These are phyloP conservation scores for Schizosaccharomyces cryophilus DNA, from an alignment of 805 yeast species.

Conservation along the genomic window DNA sequence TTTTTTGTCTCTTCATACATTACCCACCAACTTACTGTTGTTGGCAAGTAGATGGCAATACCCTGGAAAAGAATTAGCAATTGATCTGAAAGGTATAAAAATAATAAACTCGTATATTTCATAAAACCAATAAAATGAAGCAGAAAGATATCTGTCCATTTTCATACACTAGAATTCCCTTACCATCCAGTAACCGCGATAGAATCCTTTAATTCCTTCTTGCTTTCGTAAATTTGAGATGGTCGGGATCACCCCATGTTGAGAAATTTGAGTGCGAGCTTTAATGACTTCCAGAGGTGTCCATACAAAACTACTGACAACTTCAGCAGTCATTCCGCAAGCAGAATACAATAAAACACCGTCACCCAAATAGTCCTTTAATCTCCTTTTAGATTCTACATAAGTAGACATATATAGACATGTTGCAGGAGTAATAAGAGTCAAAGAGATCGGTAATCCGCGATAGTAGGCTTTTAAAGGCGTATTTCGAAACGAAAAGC, in stretches of 20 bases:
- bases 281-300: constrained; percentile 24
- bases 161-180: not conserved
- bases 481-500: not conserved
- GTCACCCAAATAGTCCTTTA: constrained; percentile 17
- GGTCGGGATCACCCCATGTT: constrained; percentile 8
- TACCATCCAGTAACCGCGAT: constrained; percentile 37
- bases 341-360: constrained; percentile 14
- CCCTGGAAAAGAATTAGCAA: constrained; percentile 8
- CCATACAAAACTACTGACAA: constrained; percentile 17
- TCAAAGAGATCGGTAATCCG: constrained; percentile 18
- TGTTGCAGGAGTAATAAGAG: constrained; percentile 20
- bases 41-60: constrained; percentile 18
- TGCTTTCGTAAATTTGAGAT: constrained; percentile 20
- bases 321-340: constrained; percentile 19
- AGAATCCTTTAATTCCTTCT: constrained; percentile 60
- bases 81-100: not conserved
- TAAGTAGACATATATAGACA: constrained; percentile 19
- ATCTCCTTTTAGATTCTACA: constrained; percentile 16
- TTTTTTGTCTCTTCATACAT: constrained; percentile 12
- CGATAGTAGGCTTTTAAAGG: constrained; percentile 19
- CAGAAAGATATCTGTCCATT: not conserved
- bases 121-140: not conserved
- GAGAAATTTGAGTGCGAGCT: constrained; percentile 19
- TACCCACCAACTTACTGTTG: constrained; percentile 19
- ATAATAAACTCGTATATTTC: not conserved